Evolutionary conservation across 345 rosid genomes (phyloP).

Genomic region (Passiflora organensis): DNA sequence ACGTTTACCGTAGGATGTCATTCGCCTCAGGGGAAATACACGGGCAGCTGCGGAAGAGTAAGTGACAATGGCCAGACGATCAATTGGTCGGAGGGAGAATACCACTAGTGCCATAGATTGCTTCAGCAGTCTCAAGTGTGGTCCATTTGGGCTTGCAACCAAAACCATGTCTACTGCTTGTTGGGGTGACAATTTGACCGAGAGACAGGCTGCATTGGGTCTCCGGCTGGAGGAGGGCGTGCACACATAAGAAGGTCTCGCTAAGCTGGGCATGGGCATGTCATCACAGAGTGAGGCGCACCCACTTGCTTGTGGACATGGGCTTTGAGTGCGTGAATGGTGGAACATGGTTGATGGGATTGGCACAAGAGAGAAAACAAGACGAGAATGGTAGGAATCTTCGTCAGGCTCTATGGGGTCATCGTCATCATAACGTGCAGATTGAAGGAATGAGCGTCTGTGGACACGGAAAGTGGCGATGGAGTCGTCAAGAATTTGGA

Average conservation of each 20-base stretch:
- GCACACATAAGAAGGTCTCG: conserved; percentile 24
- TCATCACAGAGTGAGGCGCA: conserved; percentile 22
- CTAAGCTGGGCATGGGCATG: conserved; percentile 26
- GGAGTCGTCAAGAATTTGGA: conserved; percentile 68
- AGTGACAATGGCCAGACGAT: conserved; percentile 79
- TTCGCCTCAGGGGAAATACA: conserved; percentile 72
- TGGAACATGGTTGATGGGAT: conserved; percentile 32
- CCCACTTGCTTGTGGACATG: neutral
- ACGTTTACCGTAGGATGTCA: conserved; percentile 75
- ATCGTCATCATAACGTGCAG: conserved; percentile 77
- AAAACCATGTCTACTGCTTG: conserved; percentile 63
- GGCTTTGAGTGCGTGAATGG: neutral
- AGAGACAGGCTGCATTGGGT: conserved; percentile 46
- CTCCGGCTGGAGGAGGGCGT: conserved; percentile 26
- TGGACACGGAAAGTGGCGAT: conserved; percentile 73
- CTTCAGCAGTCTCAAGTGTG: conserved; percentile 70
- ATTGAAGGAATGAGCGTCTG: conserved; percentile 63
- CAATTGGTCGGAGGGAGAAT: conserved; percentile 63
- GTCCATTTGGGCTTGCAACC: conserved; percentile 73
- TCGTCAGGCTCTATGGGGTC: conserved; percentile 66
- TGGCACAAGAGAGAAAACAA: conserved; percentile 47
- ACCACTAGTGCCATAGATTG: conserved; percentile 78
- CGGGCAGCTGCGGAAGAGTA: conserved; percentile 73
- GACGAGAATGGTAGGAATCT: conserved; percentile 40
- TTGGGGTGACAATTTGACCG: conserved; percentile 52